Base-by-base conservation (phyloP, 176 grass and related monocot species). In the barley (Hordeum vulgare) region DNA sequence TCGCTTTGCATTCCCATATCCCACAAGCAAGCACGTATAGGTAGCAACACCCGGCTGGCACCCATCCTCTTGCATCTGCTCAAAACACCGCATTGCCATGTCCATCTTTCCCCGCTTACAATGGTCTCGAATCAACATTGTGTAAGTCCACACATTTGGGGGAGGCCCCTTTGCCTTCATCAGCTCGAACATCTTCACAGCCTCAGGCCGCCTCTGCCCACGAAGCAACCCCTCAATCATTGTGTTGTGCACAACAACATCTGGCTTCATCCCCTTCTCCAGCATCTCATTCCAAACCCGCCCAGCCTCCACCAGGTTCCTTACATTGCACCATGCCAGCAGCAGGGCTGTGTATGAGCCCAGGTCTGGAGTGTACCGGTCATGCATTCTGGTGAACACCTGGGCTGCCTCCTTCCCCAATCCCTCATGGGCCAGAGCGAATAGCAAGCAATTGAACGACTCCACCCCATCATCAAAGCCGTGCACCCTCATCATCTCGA, bases 61-160 rank as follows among this genome's bases (percentile, higher is more conserved):
- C 44, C 87, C 77, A 13, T 77, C 80, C 8, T 87, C 80, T 54
- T 34, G 70, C 93, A 98, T 95, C 83, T 98, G 83, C 74, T 90
- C 39, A 75, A 98, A 88, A 68, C 83, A 92, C 61, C 41, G 47
- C 70, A 89, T 63, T 18, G 93, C 92, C 56, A 95, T 85, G 63
- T 95, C 96, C 92, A 95, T 93, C 82, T 98, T 98, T 9, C 90
- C 90, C 58, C 58, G 60, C 76, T 98, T 98, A 71, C 93, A 98
- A 24, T 93, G 86, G 64, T 92, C 80, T 3, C 66, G 66, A 80
- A 98, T 93, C 80, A 98, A 71, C 59, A 93, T 88, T 56, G 90
- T 93, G 42, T 95, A 93, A 58, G 96, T 98, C 83, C 92, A 70
- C 2, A 36, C 88, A 85, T 98, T 95, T 57, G 96, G 93, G 3